Evolutionary conservation across 805 yeast species (phyloP).

Genomic region (Metschnikowia continentalis): DNA sequence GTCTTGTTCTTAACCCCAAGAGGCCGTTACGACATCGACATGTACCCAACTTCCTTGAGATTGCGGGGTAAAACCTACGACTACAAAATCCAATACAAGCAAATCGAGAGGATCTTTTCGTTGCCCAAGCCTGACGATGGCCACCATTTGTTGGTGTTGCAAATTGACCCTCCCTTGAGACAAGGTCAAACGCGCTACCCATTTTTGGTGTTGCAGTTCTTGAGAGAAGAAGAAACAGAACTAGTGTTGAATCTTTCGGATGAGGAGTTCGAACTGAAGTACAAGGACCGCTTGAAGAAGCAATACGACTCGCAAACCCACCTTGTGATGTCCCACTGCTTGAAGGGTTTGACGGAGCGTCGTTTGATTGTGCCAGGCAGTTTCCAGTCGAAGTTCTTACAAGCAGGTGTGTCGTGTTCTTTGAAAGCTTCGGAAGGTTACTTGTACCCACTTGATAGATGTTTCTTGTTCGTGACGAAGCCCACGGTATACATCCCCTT

Average conservation of each 20-base stretch:
- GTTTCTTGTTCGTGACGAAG: conserved; percentile 85
- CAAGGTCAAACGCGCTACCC: conserved; percentile 98
- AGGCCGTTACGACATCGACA: conserved; percentile 96
- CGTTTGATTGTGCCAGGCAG: conserved; percentile 82
- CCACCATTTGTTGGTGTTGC: conserved; percentile 82
- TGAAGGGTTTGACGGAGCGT: conserved; percentile 86
- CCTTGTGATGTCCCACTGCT: conserved; percentile 79
- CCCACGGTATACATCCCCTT: conserved; percentile 91
- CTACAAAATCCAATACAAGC: conserved; percentile 87
- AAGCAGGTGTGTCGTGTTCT: conserved; percentile 87
- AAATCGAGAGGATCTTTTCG: conserved; percentile 84
- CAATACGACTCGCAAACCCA: conserved; percentile 81
- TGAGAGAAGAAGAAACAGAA: conserved; percentile 86
- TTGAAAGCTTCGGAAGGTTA: conserved; percentile 94
- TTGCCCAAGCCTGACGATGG: conserved; percentile 93
- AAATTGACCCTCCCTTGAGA: conserved; percentile 94
- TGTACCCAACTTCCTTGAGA: conserved; percentile 82
- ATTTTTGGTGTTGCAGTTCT: conserved; percentile 83
- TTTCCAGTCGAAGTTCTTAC: conserved; percentile 68
- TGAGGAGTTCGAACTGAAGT: conserved; percentile 70
- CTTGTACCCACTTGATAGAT: conserved; percentile 86
- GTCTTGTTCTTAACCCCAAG: conserved; percentile 92
- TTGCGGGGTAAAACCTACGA: conserved; percentile 97
- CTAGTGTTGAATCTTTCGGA: conserved; percentile 83
- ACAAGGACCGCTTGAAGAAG: conserved; percentile 69